phyloP scores from a whole-genome alignment of 202 grass and related monocot species.

The Carex arenaria region DNA sequence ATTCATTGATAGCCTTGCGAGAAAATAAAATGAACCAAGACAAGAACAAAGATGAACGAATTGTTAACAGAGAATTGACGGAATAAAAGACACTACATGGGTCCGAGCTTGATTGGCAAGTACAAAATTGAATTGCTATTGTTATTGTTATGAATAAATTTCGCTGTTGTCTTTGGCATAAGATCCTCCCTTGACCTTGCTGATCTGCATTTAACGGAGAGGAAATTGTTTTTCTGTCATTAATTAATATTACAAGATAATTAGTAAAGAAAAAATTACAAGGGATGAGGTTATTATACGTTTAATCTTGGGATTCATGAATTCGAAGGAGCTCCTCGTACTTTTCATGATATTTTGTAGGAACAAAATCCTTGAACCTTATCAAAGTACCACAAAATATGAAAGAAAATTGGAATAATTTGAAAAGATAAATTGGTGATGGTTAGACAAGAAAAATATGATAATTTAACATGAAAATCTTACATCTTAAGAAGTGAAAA shows the following conservation, averaged over 20 bases:
- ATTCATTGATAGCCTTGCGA: not conserved
- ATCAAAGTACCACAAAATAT: slow-evolving; percentile 1
- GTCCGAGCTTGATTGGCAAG: not conserved
- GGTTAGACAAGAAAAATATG: not conserved
- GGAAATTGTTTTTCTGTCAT: not conserved
- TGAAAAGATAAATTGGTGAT: slow-evolving; percentile 1
- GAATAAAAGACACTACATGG: not conserved
- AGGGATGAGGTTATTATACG: slow-evolving; percentile 17
- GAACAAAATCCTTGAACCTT: slow-evolving; percentile 95
- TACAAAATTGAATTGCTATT: slow-evolving; percentile 3
- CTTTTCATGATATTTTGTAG: slow-evolving; percentile 58
- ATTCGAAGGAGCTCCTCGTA: slow-evolving; percentile 63
- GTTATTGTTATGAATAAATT: not conserved
- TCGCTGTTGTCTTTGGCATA: not conserved
- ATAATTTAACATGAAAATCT: slow-evolving; percentile 8
- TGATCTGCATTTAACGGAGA: not conserved
- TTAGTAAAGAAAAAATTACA: not conserved
- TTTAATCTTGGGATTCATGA: slow-evolving; percentile 37
- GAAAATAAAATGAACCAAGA: not conserved
- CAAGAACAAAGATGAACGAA: not conserved
- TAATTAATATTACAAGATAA: not conserved
- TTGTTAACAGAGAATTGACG: not conserved
- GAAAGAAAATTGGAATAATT: slow-evolving; percentile 1
- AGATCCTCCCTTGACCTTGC: not conserved
- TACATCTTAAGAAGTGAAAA: slow-evolving; percentile 81